phyloP scores from a whole-genome alignment of 129 eudicot species.

The Kitagawia praeruptora region DNA sequence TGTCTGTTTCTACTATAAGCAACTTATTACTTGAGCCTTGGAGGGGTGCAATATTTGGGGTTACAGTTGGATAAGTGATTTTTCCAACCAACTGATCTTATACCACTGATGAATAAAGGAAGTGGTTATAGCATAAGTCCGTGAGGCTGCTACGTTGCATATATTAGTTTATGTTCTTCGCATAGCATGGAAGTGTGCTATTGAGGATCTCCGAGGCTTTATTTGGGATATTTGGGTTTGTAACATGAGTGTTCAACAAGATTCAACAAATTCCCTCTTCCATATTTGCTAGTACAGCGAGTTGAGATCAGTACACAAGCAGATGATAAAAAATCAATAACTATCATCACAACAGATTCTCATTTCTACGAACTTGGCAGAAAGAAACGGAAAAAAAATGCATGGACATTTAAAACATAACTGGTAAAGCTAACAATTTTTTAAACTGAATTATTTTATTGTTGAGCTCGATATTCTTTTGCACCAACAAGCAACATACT shows the following conservation, averaged over 20 bases:
- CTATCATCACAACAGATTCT: neutral
- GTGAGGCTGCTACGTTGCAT: too few relatives aligned
- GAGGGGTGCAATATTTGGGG: neutral
- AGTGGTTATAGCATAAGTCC: too few relatives aligned
- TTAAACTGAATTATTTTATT: constrained; percentile 15
- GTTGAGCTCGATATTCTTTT: constrained; percentile 16
- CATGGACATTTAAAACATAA: neutral
- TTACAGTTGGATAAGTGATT: neutral
- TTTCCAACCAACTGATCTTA: too few relatives aligned
- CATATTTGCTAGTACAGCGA: neutral
- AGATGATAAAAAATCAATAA: neutral
- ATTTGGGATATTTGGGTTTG: neutral
- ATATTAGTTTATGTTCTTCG: neutral
- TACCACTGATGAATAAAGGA: too few relatives aligned
- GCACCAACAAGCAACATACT: constrained; percentile 5
- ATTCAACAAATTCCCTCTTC: neutral
- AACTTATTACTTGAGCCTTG: too few relatives aligned
- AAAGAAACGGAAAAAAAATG: neutral
- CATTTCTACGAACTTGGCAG: neutral
- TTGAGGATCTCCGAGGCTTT: neutral
- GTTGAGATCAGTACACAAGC: neutral
- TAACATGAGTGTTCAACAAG: neutral
- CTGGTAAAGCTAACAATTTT: neutral
- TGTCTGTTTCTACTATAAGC: too few relatives aligned
- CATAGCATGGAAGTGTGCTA: neutral